Evolutionary conservation across 2,329 filamentous ascomycete genomes (phyloP).

Genomic region (Fusarium torreyae): DNA sequence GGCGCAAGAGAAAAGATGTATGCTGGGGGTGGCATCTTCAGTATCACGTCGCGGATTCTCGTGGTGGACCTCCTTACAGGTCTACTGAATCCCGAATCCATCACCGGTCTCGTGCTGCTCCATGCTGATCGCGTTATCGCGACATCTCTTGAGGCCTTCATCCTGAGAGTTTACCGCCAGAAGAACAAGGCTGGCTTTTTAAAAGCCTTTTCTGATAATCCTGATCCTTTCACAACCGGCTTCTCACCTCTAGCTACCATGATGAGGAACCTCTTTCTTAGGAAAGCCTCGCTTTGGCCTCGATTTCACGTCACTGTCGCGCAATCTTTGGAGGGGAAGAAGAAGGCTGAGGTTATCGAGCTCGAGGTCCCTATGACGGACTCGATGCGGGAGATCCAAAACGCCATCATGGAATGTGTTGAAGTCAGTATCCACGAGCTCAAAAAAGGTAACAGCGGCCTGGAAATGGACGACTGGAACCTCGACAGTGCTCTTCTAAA

Average conservation of each 20-base stretch:
- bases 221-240: slow-evolving; percentile 89
- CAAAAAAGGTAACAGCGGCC: slow-evolving; percentile 88
- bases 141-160: slow-evolving; percentile 94
- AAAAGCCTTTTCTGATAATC: slow-evolving; percentile 95
- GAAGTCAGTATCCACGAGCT: slow-evolving; percentile 95
- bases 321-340: slow-evolving; percentile 89
- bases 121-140: slow-evolving; percentile 91
- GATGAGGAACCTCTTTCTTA: slow-evolving; percentile 90
- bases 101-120: slow-evolving; percentile 89
- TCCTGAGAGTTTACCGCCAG: slow-evolving; percentile 92
- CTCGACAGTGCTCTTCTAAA: slow-evolving; percentile 92
- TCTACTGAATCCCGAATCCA: slow-evolving; percentile 83
- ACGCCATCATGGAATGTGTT: slow-evolving; percentile 94
- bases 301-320: slow-evolving; percentile 94
- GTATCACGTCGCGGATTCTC: slow-evolving; percentile 94
- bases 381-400: slow-evolving; percentile 92
- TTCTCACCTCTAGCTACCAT: slow-evolving; percentile 91
- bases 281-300: slow-evolving; percentile 91
- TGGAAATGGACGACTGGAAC: slow-evolving; percentile 98
- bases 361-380: slow-evolving; percentile 97
- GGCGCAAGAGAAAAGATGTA: slow-evolving; percentile 93
- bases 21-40: slow-evolving; percentile 89
- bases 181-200: slow-evolving; percentile 95
- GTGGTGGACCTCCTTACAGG: slow-evolving; percentile 93
- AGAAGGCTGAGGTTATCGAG: slow-evolving; percentile 97